A percentile compares a stretch with the other conserved stretches of the same genome.
phyloP scores from a whole-genome alignment of 2,329 filamentous ascomycete species.

The Ramularia collo-cygni region DNA sequence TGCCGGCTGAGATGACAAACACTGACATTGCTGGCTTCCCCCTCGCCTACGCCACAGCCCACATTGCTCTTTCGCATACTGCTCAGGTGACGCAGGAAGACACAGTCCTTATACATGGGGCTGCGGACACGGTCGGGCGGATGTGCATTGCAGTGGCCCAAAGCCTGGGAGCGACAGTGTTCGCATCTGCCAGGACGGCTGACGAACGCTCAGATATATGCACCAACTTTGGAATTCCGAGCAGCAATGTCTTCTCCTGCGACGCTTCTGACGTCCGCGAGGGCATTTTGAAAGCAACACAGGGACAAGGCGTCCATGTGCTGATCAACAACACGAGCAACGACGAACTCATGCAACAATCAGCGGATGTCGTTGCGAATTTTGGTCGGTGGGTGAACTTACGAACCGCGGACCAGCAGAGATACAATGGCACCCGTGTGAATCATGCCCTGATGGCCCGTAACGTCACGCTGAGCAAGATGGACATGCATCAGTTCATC shows the following conservation, averaged over 20 bases:
- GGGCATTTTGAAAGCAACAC: background rate
- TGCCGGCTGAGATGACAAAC: background rate
- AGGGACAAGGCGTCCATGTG: too few relatives aligned
- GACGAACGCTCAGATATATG: slow-evolving; percentile 14
- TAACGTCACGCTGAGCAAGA: background rate
- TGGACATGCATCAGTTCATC: too few relatives aligned
- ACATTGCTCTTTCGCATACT: slow-evolving; percentile 25
- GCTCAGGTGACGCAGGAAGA: slow-evolving; percentile 27
- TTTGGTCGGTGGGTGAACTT: background rate
- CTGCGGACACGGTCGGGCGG: slow-evolving; percentile 24
- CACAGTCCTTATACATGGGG: slow-evolving; percentile 29
- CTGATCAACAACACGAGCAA: too few relatives aligned
- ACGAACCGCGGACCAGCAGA: too few relatives aligned
- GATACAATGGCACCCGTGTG: background rate
- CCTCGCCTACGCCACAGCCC: slow-evolving; percentile 18
- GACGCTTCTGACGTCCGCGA: slow-evolving; percentile 22
- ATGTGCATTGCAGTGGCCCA: slow-evolving; percentile 20
- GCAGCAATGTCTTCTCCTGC: slow-evolving; percentile 28
- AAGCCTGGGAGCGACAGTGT: slow-evolving; percentile 22
- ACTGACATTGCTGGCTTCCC: slow-evolving; percentile 3
- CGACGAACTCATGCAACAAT: too few relatives aligned
- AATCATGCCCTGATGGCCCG: background rate
- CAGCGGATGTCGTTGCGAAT: background rate
- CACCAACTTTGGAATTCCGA: slow-evolving; percentile 23
- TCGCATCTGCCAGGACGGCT: slow-evolving; percentile 20